A percentile compares a stretch with the other conserved stretches of the same genome.
Evolutionary conservation across 192 early-diverging fungal species (phyloP).

Genomic region (Coemansia sp.): DNA sequence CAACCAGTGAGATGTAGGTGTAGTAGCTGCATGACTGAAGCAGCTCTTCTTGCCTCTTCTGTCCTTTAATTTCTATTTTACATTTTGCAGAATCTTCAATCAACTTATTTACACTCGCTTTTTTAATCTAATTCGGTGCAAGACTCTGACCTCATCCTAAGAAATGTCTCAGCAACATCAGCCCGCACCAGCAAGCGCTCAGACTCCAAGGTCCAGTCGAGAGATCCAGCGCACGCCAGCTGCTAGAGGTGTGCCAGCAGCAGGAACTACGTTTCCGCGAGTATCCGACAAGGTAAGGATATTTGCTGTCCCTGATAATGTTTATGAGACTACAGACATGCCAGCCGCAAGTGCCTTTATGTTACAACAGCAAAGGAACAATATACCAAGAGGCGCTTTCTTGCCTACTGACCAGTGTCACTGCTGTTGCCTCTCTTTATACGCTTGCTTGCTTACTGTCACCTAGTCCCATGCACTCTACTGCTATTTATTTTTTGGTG

Average conservation of each 20-base stretch:
- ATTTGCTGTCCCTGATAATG: background rate
- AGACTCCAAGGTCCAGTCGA: background rate
- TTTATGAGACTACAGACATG: background rate
- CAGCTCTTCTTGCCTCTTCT: background rate
- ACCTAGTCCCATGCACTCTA: constrained; percentile 17
- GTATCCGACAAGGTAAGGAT: constrained; percentile 26
- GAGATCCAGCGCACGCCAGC: background rate
- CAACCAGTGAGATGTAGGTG: too few species aligned
- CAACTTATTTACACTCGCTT: background rate
- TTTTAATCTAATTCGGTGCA: background rate
- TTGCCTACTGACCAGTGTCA: background rate
- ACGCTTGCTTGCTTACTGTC: background rate
- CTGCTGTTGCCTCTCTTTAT: background rate
- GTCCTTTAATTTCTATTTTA: background rate
- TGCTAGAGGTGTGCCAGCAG: background rate
- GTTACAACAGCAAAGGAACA: background rate
- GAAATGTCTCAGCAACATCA: constrained; percentile 7
- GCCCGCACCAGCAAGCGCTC: constrained; percentile 1
- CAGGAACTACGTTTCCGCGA: constrained; percentile 18
- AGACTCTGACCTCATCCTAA: background rate
- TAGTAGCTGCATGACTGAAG: too few species aligned
- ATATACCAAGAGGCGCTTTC: background rate
- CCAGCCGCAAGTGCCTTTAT: too few species aligned
- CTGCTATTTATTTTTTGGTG: background rate
- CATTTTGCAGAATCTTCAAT: background rate